Conservation (phyloP, 805 yeast species). For the Cyberlindnera euphorbiae region DNA sequence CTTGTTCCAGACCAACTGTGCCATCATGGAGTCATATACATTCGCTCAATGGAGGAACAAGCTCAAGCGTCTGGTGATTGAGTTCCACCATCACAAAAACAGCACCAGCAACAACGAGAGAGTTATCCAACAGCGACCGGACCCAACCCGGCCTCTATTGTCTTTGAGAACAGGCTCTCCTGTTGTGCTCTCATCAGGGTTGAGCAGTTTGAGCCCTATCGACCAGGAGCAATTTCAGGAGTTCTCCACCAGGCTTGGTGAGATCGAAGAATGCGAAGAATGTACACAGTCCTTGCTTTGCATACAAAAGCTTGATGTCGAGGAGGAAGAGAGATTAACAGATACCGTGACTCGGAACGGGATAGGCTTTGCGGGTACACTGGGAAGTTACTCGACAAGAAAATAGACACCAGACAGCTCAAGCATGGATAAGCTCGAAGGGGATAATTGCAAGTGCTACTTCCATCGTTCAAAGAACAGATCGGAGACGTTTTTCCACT, state of each 20-base stretch:
- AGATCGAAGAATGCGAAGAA: not conserved
- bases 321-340: not conserved
- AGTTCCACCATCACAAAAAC: constrained; percentile 35
- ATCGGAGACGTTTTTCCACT: constrained; percentile 1
- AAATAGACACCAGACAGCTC: no score
- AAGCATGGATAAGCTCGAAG: no score
- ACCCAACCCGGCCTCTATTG: constrained; percentile 30
- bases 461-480: no score
- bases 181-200: no score
- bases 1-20: no score
- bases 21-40: not conserved
- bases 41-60: constrained; percentile 28
- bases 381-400: no score
- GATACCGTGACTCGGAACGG: no score
- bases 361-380: no score
- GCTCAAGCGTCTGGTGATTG: constrained; percentile 30
- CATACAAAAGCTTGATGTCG: constrained; percentile 1
- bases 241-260: constrained; percentile 5
- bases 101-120: constrained; percentile 34
- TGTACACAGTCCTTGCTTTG: not conserved
- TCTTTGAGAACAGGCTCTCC: constrained; percentile 31
- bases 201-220: no score
- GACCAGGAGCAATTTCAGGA: constrained; percentile 7
- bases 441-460: no score
- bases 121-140: constrained; percentile 32